Evolutionary conservation across 208 protist species (phyloP).

Genomic region (Acanthamoeba healyi): DNA sequence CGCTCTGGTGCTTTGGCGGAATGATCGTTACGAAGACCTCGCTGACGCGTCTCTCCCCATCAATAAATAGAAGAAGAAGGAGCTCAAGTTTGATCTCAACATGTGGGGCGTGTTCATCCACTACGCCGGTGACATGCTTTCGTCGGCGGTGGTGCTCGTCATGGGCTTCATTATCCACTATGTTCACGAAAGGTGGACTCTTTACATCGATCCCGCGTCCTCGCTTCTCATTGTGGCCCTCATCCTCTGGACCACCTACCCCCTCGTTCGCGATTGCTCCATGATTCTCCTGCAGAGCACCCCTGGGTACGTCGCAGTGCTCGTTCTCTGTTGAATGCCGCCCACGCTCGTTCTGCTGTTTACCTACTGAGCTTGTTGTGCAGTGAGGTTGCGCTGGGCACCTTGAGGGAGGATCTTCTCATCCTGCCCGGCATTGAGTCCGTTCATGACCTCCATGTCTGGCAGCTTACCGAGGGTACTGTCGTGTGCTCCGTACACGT

Average conservation of each 20-base stretch:
- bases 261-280: conserved; percentile 56
- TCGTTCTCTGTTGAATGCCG: too few relatives aligned
- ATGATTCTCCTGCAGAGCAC: conserved; percentile 66
- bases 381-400: conserved; percentile 77
- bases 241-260: conserved; percentile 83
- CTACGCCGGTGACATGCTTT: conserved; percentile 87
- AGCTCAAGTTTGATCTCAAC: conserved; percentile 81
- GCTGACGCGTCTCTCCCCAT: too few relatives aligned
- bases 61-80: conserved; percentile 36
- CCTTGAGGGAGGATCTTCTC: conserved; percentile 76
- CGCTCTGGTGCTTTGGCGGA: not conserved
- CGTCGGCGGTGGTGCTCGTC: conserved; percentile 87
- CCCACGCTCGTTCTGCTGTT: conserved; percentile 79
- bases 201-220: conserved; percentile 87
- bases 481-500: conserved; percentile 87
- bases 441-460: conserved; percentile 79
- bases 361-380: conserved; percentile 79
- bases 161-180: conserved; percentile 81
- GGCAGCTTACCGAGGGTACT: conserved; percentile 85
- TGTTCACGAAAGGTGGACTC: conserved; percentile 66
- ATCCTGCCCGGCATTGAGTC: conserved; percentile 75
- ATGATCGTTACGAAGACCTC: not conserved
- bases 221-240: conserved; percentile 82
- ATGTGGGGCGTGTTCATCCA: conserved; percentile 90
- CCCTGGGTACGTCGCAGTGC: conserved; percentile 20